Conservation (phyloP, 192 early-diverging fungal genomes). For the Umbelopsis sp. region DNA sequence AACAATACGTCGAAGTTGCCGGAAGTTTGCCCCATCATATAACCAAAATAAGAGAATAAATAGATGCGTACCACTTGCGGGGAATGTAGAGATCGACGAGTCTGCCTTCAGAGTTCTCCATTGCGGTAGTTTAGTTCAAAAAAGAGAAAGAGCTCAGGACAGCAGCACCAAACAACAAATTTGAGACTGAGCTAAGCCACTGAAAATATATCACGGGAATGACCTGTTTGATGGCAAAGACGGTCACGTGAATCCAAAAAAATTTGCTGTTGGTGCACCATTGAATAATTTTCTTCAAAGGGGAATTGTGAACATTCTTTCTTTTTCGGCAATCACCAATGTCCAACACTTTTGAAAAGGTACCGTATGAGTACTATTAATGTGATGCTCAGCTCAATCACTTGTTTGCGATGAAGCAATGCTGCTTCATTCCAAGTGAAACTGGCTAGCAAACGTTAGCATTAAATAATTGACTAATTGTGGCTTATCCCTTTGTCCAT, state of each 20-base stretch:
- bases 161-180: slow-evolving; percentile 13
- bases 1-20: background rate
- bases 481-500: background rate
- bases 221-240: background rate
- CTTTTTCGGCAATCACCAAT: slow-evolving; percentile 23
- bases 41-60: background rate
- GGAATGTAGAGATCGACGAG: slow-evolving; percentile 90
- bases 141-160: slow-evolving; percentile 22
- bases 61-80: slow-evolving; percentile 79
- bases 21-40: background rate
- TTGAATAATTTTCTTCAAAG: slow-evolving; percentile 10
- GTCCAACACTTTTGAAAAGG: slow-evolving; percentile 24
- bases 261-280: slow-evolving; percentile 9
- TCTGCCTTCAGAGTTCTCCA: slow-evolving; percentile 52
- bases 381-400: background rate
- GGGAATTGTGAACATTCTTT: slow-evolving; percentile 21
- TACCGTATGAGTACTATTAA: slow-evolving; percentile 4
- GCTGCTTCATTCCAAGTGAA: background rate
- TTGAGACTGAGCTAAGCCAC: slow-evolving; percentile 17
- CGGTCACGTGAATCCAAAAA: slow-evolving; percentile 16
- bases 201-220: background rate
- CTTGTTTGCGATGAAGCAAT: background rate
- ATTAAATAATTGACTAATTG: slow-evolving; percentile 8
- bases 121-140: slow-evolving; percentile 26
- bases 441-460: background rate